Evolutionary conservation across 1,139 yeast species (phyloP).

Genomic region (Chernovozyma aurita): DNA sequence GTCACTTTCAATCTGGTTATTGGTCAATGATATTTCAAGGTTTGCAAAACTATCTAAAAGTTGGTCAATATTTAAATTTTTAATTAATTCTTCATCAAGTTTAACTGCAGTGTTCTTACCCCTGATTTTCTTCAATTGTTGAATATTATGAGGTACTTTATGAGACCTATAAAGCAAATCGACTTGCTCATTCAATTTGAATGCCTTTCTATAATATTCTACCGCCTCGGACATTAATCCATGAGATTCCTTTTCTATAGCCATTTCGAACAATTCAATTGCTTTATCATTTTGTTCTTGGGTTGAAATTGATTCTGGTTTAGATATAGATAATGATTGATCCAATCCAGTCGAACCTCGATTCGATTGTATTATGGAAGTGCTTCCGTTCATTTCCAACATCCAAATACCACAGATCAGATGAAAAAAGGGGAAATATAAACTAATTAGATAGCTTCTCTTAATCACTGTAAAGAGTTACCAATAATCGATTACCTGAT

Average conservation of each 20-base stretch:
- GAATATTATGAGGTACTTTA: conserved; percentile 30
- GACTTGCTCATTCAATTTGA: conserved; percentile 60
- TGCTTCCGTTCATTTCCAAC: conserved; percentile 11
- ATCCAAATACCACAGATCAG: too few species aligned
- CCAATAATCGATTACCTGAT: conserved; percentile 1
- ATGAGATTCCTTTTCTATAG: conserved; percentile 63
- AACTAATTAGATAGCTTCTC: too few species aligned
- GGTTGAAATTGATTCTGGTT: not conserved
- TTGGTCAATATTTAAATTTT: conserved; percentile 33
- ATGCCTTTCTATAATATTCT: conserved; percentile 65
- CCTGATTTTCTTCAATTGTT: conserved; percentile 21
- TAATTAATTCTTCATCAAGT: conserved; percentile 30
- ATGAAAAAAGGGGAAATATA: too few species aligned
- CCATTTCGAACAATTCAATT: conserved; percentile 60
- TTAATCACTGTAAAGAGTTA: too few species aligned
- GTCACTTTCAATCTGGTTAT: conserved; percentile 1
- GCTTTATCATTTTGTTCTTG: conserved; percentile 36
- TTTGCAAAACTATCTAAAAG: conserved; percentile 29
- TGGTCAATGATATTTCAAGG: conserved; percentile 11
- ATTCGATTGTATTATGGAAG: conserved; percentile 6
- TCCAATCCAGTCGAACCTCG: not conserved
- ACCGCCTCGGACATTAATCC: conserved; percentile 84
- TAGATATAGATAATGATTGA: not conserved
- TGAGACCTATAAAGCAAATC: conserved; percentile 62
- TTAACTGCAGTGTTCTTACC: conserved; percentile 27